A percentile compares a stretch with the other conserved stretches of the same genome.
Evolutionary conservation across 257 asterid species (phyloP).

Genomic region (Gynochthodes officinalis): DNA sequence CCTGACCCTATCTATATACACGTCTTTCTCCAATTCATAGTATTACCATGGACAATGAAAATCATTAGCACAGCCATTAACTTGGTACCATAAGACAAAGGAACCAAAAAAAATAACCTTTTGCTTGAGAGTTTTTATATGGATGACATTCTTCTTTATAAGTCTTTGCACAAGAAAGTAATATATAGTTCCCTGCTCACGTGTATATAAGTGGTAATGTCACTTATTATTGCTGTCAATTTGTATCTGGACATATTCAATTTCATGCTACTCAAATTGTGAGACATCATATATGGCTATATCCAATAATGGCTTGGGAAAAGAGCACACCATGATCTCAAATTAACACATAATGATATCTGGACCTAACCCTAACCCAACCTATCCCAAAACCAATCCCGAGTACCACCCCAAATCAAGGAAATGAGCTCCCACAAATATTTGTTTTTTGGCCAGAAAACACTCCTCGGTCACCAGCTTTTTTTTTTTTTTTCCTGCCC

Average conservation of each 20-base stretch:
- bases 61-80: too few species aligned
- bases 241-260: neutral
- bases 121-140: too few species aligned
- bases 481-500: slow-evolving; percentile 31
- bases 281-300: neutral
- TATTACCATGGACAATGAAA: too few species aligned
- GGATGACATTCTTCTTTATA: too few species aligned
- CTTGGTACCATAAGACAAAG: too few species aligned
- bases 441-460: slow-evolving; percentile 43
- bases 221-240: slow-evolving; percentile 2
- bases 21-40: neutral
- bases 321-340: slow-evolving; percentile 13
- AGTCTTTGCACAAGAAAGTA: too few species aligned
- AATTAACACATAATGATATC: slow-evolving; percentile 11
- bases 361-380: slow-evolving; percentile 25
- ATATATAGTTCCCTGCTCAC: too few species aligned
- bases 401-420: slow-evolving; percentile 56
- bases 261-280: neutral
- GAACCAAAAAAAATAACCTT: too few species aligned
- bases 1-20: neutral
- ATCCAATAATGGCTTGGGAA: slow-evolving; percentile 18
- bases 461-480: slow-evolving; percentile 39
- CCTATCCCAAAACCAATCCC: slow-evolving; percentile 17
- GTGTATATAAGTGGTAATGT: neutral
- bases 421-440: slow-evolving; percentile 47